phyloP scores from a whole-genome alignment of 2,329 filamentous ascomycete species.

The Penicillium sp. region DNA sequence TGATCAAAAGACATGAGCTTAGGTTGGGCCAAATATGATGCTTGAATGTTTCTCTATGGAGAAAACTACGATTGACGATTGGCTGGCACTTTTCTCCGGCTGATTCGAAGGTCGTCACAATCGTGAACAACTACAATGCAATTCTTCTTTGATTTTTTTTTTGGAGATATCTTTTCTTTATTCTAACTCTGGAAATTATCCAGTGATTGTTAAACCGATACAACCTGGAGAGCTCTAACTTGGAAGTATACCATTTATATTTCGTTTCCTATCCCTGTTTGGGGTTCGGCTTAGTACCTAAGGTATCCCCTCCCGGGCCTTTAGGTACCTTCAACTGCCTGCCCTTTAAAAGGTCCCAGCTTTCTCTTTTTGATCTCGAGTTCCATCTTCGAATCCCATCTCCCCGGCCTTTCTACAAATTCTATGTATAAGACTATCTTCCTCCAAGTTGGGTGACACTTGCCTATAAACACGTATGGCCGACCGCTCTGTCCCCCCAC shows the following conservation, averaged over 20 bases:
- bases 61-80: slow-evolving; percentile 7
- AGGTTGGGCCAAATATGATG: background rate
- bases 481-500: slow-evolving; percentile 4
- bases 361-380: background rate
- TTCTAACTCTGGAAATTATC: background rate
- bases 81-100: slow-evolving; percentile 17
- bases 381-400: background rate
- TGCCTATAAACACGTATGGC: slow-evolving; percentile 7
- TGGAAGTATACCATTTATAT: too few relatives aligned
- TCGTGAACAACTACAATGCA: background rate
- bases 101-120: background rate
- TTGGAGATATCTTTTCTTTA: background rate
- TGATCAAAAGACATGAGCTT: too few relatives aligned
- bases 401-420: background rate
- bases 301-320: background rate
- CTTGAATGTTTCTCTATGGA: background rate
- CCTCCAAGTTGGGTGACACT: background rate
- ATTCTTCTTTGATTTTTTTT: background rate
- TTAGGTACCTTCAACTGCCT: background rate
- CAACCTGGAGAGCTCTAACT: background rate
- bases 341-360: background rate
- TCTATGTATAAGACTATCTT: background rate
- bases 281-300: background rate
- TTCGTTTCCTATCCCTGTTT: background rate
- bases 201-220: background rate